Conservation (phyloP, 495 filamentous ascomycete genomes). For the Aspergillus mulundensis region DNA sequence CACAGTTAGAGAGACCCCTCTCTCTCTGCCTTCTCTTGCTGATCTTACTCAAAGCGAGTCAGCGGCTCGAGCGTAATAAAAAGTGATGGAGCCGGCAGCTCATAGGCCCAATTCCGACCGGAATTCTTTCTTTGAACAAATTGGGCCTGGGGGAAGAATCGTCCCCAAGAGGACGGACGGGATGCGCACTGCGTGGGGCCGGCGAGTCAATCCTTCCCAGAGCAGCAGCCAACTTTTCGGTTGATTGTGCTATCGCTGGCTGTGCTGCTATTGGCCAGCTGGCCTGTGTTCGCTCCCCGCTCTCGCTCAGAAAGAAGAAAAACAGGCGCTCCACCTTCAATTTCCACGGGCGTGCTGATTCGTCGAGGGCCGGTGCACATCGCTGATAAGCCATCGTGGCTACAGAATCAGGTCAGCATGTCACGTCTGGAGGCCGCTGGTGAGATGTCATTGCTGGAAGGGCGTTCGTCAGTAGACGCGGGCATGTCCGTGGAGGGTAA, state of each 20-base stretch:
- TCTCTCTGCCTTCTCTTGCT: not conserved
- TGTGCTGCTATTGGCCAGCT: not conserved
- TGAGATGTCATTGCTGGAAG: slow-evolving; percentile 10
- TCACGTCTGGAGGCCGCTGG: slow-evolving; percentile 11
- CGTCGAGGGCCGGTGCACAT: not conserved
- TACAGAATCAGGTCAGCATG: slow-evolving; percentile 11
- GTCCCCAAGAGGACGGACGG: slow-evolving; percentile 23
- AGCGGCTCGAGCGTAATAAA: not conserved
- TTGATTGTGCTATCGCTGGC: slow-evolving; percentile 5
- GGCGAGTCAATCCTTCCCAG: slow-evolving; percentile 22
- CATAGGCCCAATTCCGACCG: not conserved
- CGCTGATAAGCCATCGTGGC: slow-evolving; percentile 21
- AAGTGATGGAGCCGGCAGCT: not conserved
- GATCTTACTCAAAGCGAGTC: slow-evolving; percentile 10
- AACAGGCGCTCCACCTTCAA: slow-evolving; percentile 11
- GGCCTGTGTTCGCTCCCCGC: slow-evolving; percentile 7
- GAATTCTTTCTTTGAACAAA: slow-evolving; percentile 5
- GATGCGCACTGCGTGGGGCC: slow-evolving; percentile 19
- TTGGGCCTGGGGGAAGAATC: slow-evolving; percentile 10
- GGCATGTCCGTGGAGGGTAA: slow-evolving; percentile 1
- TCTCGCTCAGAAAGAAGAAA: slow-evolving; percentile 6
- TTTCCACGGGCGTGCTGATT: slow-evolving; percentile 12
- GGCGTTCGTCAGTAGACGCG: slow-evolving; percentile 16
- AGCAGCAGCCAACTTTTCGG: slow-evolving; percentile 12
- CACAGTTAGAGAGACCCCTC: slow-evolving; percentile 5